Conservation (phyloP, 441 rosid genomes). For the Jatropha multifida region DNA sequence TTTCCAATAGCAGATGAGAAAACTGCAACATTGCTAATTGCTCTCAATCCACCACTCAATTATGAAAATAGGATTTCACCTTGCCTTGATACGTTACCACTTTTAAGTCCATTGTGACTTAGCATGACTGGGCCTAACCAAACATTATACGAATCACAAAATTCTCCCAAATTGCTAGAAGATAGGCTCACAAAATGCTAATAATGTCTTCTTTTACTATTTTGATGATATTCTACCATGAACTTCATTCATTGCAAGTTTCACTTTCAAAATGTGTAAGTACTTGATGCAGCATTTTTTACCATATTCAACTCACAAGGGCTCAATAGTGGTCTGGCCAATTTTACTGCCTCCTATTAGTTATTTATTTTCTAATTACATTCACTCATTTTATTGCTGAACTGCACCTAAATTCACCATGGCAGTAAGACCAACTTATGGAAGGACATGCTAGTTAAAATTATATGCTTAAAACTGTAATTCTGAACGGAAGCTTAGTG, state of each 20-base stretch:
- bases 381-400: neutral
- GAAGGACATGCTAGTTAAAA: neutral
- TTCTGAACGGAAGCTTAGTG: neutral
- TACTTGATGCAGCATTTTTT: neutral
- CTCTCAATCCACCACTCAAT: neutral
- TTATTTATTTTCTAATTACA: neutral
- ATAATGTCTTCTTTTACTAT: neutral
- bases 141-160: neutral
- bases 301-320: neutral
- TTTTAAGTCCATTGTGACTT: neutral
- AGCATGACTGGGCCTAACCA: neutral
- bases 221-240: neutral
- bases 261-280: neutral
- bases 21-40: neutral
- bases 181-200: neutral
- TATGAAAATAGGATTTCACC: neutral
- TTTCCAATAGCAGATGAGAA: neutral
- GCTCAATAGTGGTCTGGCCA: neutral
- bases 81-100: neutral
- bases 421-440: neutral
- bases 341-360: neutral
- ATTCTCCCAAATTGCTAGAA: neutral
- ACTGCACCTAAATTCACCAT: neutral
- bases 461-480: constrained; percentile 2
- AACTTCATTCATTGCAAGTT: neutral